Percentiles rank a stretch among this genome's conserved stretches.
phyloP scores from a whole-genome alignment of 352 stramenopile genomes.

The Globisporangium echinulatum region DNA sequence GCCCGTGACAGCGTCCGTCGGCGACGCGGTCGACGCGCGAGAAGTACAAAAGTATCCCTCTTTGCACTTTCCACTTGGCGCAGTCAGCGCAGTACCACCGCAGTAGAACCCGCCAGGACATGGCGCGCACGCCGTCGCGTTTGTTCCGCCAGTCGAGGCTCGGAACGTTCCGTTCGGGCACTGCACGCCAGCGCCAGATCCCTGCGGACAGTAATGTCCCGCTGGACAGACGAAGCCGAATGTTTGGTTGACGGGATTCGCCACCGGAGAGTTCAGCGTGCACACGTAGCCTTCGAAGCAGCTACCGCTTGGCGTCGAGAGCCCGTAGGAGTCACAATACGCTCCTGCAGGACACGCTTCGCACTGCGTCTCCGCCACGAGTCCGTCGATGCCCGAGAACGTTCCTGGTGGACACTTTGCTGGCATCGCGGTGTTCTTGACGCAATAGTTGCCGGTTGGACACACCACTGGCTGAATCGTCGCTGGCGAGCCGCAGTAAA shows the following conservation, averaged over 20 bases:
- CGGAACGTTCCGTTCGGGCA: constrained; percentile 65
- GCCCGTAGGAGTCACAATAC: constrained; percentile 86
- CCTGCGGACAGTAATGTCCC: constrained; percentile 69
- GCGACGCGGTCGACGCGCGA: constrained; percentile 32
- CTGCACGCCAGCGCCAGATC: constrained; percentile 37
- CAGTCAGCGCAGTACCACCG: constrained; percentile 30
- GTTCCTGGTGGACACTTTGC: constrained; percentile 63
- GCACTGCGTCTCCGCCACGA: constrained; percentile 71
- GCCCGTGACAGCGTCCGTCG: constrained; percentile 36
- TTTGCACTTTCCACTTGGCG: constrained; percentile 49
- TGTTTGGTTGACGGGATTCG: constrained; percentile 39
- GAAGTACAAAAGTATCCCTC: constrained; percentile 82
- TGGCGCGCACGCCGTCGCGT: constrained; percentile 47
- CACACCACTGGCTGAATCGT: constrained; percentile 49
- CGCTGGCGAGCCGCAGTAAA: constrained; percentile 52
- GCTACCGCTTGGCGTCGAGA: constrained; percentile 34
- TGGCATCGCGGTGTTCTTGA: constrained; percentile 34
- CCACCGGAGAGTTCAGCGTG: constrained; percentile 37
- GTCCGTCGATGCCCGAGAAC: constrained; percentile 45
- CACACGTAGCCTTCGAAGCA: constrained; percentile 71
- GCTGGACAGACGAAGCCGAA: constrained; percentile 59
- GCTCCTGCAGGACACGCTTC: constrained; percentile 66
- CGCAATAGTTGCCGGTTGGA: constrained; percentile 65
- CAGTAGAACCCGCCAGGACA: constrained; percentile 65
- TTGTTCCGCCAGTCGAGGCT: constrained; percentile 35